Conservation (phyloP, 495 filamentous ascomycete species). For the Talaromyces wortmannii region DNA sequence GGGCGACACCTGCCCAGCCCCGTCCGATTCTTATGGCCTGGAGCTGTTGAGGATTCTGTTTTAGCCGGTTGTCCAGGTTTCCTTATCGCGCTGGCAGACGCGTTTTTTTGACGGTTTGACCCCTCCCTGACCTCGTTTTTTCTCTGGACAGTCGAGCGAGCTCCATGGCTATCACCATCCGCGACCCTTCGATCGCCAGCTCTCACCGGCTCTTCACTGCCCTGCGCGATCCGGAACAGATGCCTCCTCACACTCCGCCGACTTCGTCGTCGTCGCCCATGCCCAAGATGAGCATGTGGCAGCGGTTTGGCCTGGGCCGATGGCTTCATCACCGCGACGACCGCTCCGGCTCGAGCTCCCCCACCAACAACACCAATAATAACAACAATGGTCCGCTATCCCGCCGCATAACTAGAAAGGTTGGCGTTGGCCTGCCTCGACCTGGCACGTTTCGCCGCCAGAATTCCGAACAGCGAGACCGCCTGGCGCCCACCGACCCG, state of each 20-base stretch:
- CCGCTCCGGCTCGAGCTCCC: slow-evolving; percentile 11
- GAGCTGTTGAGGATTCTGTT: neutral
- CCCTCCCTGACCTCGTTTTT: neutral
- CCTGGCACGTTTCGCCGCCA: slow-evolving; percentile 73
- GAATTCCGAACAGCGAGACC: slow-evolving; percentile 69
- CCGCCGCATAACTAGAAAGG: slow-evolving; percentile 57
- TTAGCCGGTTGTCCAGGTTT: slow-evolving; percentile 6
- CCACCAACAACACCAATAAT: slow-evolving; percentile 18
- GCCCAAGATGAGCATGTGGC: slow-evolving; percentile 47
- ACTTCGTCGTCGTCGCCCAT: slow-evolving; percentile 6
- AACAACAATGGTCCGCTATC: slow-evolving; percentile 34
- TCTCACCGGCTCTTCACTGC: slow-evolving; percentile 4
- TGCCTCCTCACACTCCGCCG: neutral
- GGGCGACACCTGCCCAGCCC: slow-evolving; percentile 2
- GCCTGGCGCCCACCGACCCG: slow-evolving; percentile 55
- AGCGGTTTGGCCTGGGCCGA: slow-evolving; percentile 35
- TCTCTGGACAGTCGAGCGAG: slow-evolving; percentile 6
- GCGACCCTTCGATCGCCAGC: slow-evolving; percentile 5
- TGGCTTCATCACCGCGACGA: slow-evolving; percentile 44
- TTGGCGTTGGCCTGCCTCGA: slow-evolving; percentile 73
- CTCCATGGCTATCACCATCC: slow-evolving; percentile 9
- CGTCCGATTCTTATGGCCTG: slow-evolving; percentile 3
- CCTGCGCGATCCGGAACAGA: slow-evolving; percentile 1
- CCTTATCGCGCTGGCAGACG: slow-evolving; percentile 5
- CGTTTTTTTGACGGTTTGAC: neutral